Evolutionary conservation across 768 basidiomycete species (phyloP).

Genomic region (Rhodotorula diobovata): DNA sequence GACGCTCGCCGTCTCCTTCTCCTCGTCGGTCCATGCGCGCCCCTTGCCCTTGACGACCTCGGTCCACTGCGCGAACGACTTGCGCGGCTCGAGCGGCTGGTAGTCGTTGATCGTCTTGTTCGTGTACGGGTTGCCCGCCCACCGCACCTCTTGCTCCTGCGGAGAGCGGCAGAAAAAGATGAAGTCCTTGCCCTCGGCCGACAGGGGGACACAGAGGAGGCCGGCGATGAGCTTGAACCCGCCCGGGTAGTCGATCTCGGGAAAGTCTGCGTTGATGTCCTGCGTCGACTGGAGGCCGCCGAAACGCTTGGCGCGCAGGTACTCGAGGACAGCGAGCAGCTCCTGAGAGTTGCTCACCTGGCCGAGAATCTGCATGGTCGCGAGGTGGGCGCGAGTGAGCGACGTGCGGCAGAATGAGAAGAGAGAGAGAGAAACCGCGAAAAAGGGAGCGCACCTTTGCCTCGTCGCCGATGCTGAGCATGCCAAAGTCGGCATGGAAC

Average conservation of each 20-base stretch:
- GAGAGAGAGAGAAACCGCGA: not conserved
- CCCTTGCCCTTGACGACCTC: slow-evolving; percentile 66
- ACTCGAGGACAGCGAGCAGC: slow-evolving; percentile 72
- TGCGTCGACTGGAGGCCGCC: slow-evolving; percentile 64
- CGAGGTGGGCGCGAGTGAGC: slow-evolving; percentile 44
- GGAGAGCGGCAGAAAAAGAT: slow-evolving; percentile 75
- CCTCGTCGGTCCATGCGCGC: slow-evolving; percentile 73
- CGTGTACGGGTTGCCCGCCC: slow-evolving; percentile 66
- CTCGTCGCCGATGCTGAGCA: slow-evolving; percentile 56
- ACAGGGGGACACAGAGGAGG: slow-evolving; percentile 69
- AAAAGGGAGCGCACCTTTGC: slow-evolving; percentile 54
- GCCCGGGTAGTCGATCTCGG: slow-evolving; percentile 61
- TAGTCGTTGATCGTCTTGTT: slow-evolving; percentile 41
- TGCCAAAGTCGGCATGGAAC: slow-evolving; percentile 72
- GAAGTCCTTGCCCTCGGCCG: slow-evolving; percentile 68
- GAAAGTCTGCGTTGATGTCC: slow-evolving; percentile 64
- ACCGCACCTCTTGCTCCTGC: slow-evolving; percentile 57
- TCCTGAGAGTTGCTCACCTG: slow-evolving; percentile 70
- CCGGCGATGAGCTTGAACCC: slow-evolving; percentile 66
- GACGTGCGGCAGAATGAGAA: not conserved
- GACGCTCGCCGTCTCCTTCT: slow-evolving; percentile 69
- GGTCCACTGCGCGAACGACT: slow-evolving; percentile 73
- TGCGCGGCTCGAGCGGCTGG: slow-evolving; percentile 62
- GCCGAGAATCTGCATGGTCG: slow-evolving; percentile 66
- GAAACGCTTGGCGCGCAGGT: slow-evolving; percentile 68